These are phyloP conservation scores for Leishmania braziliensis DNA, from an alignment of 208 protist species.

Conservation along the genomic window DNA sequence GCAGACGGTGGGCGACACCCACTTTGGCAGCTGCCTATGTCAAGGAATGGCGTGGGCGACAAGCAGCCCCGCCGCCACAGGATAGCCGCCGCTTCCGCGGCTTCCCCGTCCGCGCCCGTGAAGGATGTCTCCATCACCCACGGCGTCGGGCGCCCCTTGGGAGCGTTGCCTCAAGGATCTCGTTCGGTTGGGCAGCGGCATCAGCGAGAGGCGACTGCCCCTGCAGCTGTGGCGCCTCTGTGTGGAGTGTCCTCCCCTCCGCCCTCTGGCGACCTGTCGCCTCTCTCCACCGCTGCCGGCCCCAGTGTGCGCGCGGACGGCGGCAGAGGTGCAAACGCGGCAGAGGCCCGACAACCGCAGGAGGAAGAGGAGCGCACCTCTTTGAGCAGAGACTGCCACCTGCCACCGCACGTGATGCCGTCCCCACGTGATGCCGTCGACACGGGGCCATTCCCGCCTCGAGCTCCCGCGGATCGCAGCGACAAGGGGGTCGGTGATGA, in stretches of 20 bases:
- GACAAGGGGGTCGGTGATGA: neutral
- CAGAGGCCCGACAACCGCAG: neutral
- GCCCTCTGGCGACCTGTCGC: neutral
- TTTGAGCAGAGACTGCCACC: neutral
- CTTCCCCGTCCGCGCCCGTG: neutral
- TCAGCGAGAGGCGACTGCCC: neutral
- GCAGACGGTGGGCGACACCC: neutral
- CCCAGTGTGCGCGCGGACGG: neutral
- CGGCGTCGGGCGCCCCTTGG: slow-evolving; percentile 11
- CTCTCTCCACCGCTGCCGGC: slow-evolving; percentile 19
- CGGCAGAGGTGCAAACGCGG: neutral
- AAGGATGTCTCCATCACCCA: slow-evolving; percentile 13
- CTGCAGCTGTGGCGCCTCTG: slow-evolving; percentile 1
- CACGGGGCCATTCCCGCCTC: neutral
- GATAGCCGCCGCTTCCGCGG: neutral
- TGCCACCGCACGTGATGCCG: neutral
- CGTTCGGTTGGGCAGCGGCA: neutral
- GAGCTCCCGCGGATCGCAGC: neutral
- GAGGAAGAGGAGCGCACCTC: neutral
- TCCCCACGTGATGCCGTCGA: neutral
- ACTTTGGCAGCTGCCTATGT: neutral
- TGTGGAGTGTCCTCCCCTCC: neutral
- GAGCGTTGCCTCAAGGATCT: slow-evolving; percentile 12
- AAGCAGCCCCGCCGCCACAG: neutral
- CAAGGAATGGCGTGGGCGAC: neutral